Base-by-base conservation (phyloP, 768 basidiomycete species). In the Mrakia blollopis region DNA sequence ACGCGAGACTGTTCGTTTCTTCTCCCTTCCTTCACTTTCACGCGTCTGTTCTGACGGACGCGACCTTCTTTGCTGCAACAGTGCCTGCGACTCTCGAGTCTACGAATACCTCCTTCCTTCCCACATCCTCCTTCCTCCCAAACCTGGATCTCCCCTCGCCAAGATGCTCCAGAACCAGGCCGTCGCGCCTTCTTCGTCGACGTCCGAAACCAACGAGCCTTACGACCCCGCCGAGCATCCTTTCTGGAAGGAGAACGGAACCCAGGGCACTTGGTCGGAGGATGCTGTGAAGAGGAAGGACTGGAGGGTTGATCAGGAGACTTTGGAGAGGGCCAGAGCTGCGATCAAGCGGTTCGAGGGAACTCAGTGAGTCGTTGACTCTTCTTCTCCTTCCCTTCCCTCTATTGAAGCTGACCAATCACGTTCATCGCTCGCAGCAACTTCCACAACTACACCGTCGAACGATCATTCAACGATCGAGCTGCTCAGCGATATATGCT, bases 61-160 rank as follows among this genome's bases (percentile, higher is more conserved):
- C 14, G 21, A 39, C 11, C 62, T 25, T 10, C n/a, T 62, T 62
- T 3, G 35, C 21, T 39, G 9, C 83, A 50, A 50, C 18, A 94
- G 93, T 78, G 86, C 89, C 3, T 98, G 95, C 84, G 95, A 98
- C 82, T 96, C 94, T 78, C 89, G 96, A 78, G 93, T 94, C 83
- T 99, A 99, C 85, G 97, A 95, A 23, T 99, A 99, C 84, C 92
- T 92, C 85, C 91, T 99, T 80, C 97, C 97, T 0, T 90, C 92
- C 0, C 97, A 98, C 84, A 87, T 95, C 57, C 87, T 99, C 72
- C 87, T 98, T 37, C 94, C 96, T 1, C 94, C 97, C 0, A 91
- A 90, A 82, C 92, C 93, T 7, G 88, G 86, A 30, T 89, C 91
- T 60, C 87, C 87, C 18, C 86, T 93, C 62, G 79, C 67, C 30